Evolutionary conservation across 1,284 basidiomycete species (phyloP).

Genomic region (Tilletia indica): DNA sequence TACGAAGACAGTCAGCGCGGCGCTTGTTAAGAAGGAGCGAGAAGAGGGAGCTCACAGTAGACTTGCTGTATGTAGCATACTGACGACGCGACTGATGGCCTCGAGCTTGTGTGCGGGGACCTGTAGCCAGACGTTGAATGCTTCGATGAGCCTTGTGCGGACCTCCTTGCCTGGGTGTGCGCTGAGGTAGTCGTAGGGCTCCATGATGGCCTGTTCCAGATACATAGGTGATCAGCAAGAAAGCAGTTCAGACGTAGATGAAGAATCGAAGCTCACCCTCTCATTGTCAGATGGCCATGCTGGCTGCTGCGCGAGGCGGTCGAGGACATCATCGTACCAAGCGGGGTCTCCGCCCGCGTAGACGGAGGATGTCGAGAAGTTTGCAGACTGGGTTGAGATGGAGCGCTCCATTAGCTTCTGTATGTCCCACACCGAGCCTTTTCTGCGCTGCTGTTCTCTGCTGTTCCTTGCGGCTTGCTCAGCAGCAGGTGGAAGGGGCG

Average conservation of each 20-base stretch:
- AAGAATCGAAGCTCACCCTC: constrained; percentile 36
- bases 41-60: constrained; percentile 67
- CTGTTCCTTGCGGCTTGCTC: too few species aligned
- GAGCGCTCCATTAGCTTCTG: constrained; percentile 2
- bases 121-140: constrained; percentile 89
- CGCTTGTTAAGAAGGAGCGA: neutral
- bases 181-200: constrained; percentile 84
- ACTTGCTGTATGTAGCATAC: constrained; percentile 91
- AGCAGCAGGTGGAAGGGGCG: neutral
- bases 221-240: neutral
- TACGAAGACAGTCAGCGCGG: constrained; percentile 1
- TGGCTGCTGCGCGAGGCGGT: constrained; percentile 41
- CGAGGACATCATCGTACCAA: constrained; percentile 50
- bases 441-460: too few species aligned
- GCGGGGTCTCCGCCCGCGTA: constrained; percentile 26
- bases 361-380: constrained; percentile 7
- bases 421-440: too few species aligned
- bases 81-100: constrained; percentile 76
- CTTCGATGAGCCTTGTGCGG: constrained; percentile 80
- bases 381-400: constrained; percentile 6
- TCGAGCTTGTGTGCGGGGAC: constrained; percentile 71
- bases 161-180: constrained; percentile 91
- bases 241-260: neutral
- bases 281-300: constrained; percentile 58
- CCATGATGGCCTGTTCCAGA: constrained; percentile 66